These are phyloP conservation scores for Rhododendron henanense DNA, from an alignment of 148 eudicot genomes.

Conservation along the genomic window DNA sequence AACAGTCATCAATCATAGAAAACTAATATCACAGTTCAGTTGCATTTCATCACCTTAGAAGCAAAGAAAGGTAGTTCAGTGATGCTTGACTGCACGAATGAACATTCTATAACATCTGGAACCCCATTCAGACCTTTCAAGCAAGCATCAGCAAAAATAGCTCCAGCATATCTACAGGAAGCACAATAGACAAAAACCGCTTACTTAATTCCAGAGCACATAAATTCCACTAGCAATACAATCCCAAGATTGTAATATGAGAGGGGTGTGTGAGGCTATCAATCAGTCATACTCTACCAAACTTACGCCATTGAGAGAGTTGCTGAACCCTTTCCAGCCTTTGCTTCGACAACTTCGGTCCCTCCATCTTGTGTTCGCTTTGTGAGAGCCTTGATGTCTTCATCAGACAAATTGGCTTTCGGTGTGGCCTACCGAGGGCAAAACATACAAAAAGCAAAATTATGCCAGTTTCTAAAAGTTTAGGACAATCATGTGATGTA, in stretches of 20 bases:
- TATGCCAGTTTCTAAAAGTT: not conserved
- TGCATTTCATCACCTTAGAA: constrained; percentile 58
- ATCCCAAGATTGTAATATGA: not conserved
- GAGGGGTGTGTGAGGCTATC: not conserved
- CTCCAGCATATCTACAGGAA: constrained; percentile 84
- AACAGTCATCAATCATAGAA: not conserved
- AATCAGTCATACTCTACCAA: not conserved
- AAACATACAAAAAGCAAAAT: not conserved
- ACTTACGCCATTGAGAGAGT: constrained; percentile 99
- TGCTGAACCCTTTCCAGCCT: constrained; percentile 99
- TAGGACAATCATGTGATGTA: not conserved
- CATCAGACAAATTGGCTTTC: constrained; percentile 59
- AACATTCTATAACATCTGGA: constrained; percentile 90
- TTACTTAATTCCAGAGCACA: not conserved
- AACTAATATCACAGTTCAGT: not conserved
- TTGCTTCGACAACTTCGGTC: constrained; percentile 90
- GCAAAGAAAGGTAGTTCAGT: constrained; percentile 93
- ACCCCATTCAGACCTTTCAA: constrained; percentile 97
- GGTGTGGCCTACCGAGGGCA: constrained; percentile 60
- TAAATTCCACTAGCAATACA: not conserved
- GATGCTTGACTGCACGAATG: constrained; percentile 72
- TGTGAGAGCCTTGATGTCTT: constrained; percentile 64
- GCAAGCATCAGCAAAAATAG: constrained; percentile 94
- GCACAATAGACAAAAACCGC: not conserved
- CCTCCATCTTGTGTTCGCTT: constrained; percentile 97